Evolutionary conservation across 345 rosid species (phyloP), one percentile per base, ranked within the genome.

Genomic region (Hibiscus syriacus): DNA sequence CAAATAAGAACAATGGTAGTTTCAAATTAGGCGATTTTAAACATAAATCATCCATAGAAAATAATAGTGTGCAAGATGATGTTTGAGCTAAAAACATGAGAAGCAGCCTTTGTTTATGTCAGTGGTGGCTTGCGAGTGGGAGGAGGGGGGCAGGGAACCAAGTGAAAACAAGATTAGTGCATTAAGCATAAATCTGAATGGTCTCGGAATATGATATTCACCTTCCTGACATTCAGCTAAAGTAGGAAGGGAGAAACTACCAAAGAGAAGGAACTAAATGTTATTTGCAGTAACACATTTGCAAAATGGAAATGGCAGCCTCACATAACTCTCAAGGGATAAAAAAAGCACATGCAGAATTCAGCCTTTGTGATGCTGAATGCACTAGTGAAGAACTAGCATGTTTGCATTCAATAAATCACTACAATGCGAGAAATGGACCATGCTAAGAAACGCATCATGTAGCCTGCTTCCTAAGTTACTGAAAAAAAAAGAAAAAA

Each of bases 121-220:
- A 23, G 10, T 55, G 54, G 39, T 55, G 17, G 49, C 27, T 20
- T 17, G 66, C 25, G 0, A 6, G 29, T 49, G 39, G 53, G 32
- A 9, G 23, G 20, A 27, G 0, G 23, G 41, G 29, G 32, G 17
- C 17, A 27, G 25, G 61, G 86, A 83, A 75, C 86, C 81, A 73
- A 80, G 52, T 16, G 11, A n/a, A 67, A 72, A 36, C 36, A 32
- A 6, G 54, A 67, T 50, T 66, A 64, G 14, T 17, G 25, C 38
- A 50, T 62, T 66, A 67, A 54, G 57, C 34, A 52, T 45, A 41
- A 55, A 32, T 64, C 65, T 17, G 52, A 59, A 71, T 69, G 77
- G 83, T 73, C 80, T 79, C 74, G 32, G 43, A 64, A 60, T 20
- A 70, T 12, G 74, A 82, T 73, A 66, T 45, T 46, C 48, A 49